Evolutionary conservation across 805 yeast species (phyloP).

Genomic region (Cyberlindnera xishuangbannaensis): DNA sequence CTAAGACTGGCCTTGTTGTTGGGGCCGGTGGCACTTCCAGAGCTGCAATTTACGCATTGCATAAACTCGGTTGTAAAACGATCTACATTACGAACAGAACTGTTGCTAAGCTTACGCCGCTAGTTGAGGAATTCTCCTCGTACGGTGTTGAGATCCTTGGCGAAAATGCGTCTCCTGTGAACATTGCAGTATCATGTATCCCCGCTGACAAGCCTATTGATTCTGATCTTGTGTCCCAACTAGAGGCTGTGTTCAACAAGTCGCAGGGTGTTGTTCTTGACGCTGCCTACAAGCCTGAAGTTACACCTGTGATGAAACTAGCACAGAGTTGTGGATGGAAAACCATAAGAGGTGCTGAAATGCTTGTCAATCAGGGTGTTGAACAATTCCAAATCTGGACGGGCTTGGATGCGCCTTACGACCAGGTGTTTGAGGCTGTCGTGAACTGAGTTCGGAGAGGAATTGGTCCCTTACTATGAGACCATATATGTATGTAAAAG

Average conservation of each 20-base stretch:
- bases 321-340: constrained; percentile 68
- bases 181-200: constrained; percentile 69
- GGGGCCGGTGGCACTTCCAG: constrained; percentile 99
- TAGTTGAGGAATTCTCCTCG: constrained; percentile 50
- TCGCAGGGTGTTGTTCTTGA: constrained; percentile 51
- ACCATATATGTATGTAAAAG: too few relatives aligned
- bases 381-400: constrained; percentile 81
- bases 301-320: constrained; percentile 79
- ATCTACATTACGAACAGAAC: constrained; percentile 85
- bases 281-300: constrained; percentile 89
- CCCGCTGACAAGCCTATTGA: constrained; percentile 79
- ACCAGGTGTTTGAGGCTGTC: constrained; percentile 60
- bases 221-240: constrained; percentile 36
- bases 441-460: too few relatives aligned
- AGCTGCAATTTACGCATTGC: constrained; percentile 87
- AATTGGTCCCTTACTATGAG: too few relatives aligned
- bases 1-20: constrained; percentile 64
- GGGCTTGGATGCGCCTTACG: constrained; percentile 57
- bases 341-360: constrained; percentile 86
- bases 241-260: constrained; percentile 46
- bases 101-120: constrained; percentile 49
- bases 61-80: constrained; percentile 66
- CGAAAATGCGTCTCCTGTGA: constrained; percentile 43
- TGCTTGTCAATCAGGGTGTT: constrained; percentile 91
- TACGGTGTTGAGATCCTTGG: constrained; percentile 57